Evolutionary conservation across 345 rosid species (phyloP), one percentile per base, ranked within the genome.

Genomic region (Microcos paniculata): DNA sequence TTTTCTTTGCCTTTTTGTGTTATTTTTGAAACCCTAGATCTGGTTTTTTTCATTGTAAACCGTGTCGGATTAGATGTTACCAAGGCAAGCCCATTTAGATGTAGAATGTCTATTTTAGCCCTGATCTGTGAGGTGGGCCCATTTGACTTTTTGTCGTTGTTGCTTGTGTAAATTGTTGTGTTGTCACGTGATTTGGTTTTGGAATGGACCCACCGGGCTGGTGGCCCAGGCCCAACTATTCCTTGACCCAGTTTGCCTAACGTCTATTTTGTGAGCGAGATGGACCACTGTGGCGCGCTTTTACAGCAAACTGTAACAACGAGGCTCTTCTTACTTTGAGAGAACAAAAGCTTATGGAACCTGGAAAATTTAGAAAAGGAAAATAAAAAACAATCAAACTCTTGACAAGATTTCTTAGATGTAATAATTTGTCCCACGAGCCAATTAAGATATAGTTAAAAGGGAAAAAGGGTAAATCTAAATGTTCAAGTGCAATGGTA

Each of bases 1-100:
- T 70, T 51, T 18, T 19, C 0, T 43, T 48, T 40, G 2, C 24
- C 33, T 71, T 55, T 57, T 26, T 35, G 0, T 0, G 0, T 3
- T 14, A 0, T 6, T 40, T 38, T 9, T 55, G 53, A 35, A 75
- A 59, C 62, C 72, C 68, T 52, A 53, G 72, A 51, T 72, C 62
- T 62, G 8, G 0, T 23, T 40, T 24, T 31, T 45, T 55, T 24
- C 24, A 24, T 56, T 57, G 51, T 42, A 21, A 72, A 72, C 52
- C 3, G 12, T 26, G 65, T 49, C 42, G 6, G 58, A 49, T 69
- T 10, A 16, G 2, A 3, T 1, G 28, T 70, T 46, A 16, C n/a
- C n/a, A n/a, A n/a, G n/a, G n/a, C n/a, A 33, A 52, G 73, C 48
- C 46, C 61, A 53, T 52, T 52, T 52, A 48, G 12, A 19, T 31